A percentile compares a stretch with the other conserved stretches of the same genome.
phyloP scores from a whole-genome alignment of 2,329 filamentous ascomycete species.

The Ceratocystis papillata region DNA sequence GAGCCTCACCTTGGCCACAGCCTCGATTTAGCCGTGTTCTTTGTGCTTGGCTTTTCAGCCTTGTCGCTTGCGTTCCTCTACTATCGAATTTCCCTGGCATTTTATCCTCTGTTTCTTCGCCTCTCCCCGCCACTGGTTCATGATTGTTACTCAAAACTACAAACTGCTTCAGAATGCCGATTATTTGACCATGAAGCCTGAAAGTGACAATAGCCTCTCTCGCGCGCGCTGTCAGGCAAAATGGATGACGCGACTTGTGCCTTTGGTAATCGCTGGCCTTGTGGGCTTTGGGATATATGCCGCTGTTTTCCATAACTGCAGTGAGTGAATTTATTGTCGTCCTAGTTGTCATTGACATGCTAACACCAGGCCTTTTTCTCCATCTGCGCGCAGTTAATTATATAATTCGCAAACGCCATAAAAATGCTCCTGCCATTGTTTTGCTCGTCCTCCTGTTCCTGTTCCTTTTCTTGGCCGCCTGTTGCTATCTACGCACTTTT shows the following conservation, averaged over 20 bases:
- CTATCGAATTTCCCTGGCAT: not conserved
- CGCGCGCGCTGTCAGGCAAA: constrained; percentile 28
- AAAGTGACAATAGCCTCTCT: constrained; percentile 31
- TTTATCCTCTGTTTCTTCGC: not conserved
- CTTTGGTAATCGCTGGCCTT: constrained; percentile 53
- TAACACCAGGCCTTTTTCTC: constrained; percentile 8
- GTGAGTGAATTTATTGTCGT: not conserved
- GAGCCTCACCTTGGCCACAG: not conserved
- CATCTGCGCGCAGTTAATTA: constrained; percentile 50
- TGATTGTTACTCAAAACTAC: constrained; percentile 20
- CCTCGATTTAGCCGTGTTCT: not conserved
- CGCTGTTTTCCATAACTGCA: constrained; percentile 15
- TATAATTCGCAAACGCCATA: constrained; percentile 44
- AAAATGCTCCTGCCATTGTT: constrained; percentile 49
- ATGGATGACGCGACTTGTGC: constrained; percentile 56
- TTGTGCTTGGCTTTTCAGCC: not conserved
- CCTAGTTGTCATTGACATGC: constrained; percentile 5
- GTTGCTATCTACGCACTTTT: constrained; percentile 61
- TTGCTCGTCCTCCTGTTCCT: constrained; percentile 65
- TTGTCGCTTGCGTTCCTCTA: not conserved
- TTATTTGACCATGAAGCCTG: constrained; percentile 5
- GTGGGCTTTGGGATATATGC: constrained; percentile 61
- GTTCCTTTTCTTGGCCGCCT: constrained; percentile 54
- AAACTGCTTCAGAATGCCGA: constrained; percentile 23
- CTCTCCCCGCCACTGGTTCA: constrained; percentile 6